These are phyloP conservation scores for Hirschfeldia incana DNA, from an alignment of 345 rosid species.

Conservation along the genomic window DNA sequence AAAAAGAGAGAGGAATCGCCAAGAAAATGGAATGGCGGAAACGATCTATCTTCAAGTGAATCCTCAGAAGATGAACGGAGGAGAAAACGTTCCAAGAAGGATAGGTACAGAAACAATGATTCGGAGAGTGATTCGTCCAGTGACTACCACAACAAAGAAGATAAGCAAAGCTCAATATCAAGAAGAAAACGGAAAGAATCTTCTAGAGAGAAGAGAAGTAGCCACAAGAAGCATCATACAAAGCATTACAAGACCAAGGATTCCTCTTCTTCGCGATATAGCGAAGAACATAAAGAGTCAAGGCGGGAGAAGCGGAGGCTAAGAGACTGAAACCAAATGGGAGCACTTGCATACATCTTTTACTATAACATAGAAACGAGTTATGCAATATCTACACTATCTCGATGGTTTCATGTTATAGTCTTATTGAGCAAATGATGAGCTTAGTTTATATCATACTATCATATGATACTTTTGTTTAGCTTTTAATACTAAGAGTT, in stretches of 20 bases:
- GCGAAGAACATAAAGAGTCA: conserved; percentile 40
- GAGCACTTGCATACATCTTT: not conserved
- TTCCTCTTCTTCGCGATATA: conserved; percentile 47
- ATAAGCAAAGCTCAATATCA: conserved; percentile 52
- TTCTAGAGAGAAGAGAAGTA: conserved; percentile 58
- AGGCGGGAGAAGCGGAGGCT: conserved; percentile 50
- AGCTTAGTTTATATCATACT: not conserved
- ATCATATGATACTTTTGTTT: not conserved
- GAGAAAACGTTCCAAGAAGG: conserved; percentile 49
- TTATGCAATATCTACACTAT: not conserved
- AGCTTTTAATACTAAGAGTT: not conserved
- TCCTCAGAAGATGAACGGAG: conserved; percentile 64
- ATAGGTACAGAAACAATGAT: conserved; percentile 48
- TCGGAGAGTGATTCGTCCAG: conserved; percentile 57
- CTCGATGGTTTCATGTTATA: not conserved
- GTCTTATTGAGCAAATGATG: not conserved
- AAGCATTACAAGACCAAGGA: conserved; percentile 55
- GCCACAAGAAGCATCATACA: conserved; percentile 59
- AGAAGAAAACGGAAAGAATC: conserved; percentile 49
- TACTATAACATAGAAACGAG: not conserved
- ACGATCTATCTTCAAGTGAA: conserved; percentile 37
- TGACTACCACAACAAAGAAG: conserved; percentile 44
- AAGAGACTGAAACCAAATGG: conserved; percentile 40
- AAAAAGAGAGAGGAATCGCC: conserved; percentile 45
- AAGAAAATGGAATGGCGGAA: conserved; percentile 22